Evolutionary conservation across 2,329 filamentous ascomycete genomes (phyloP).

Genomic region (Cladophialophora psammophila): DNA sequence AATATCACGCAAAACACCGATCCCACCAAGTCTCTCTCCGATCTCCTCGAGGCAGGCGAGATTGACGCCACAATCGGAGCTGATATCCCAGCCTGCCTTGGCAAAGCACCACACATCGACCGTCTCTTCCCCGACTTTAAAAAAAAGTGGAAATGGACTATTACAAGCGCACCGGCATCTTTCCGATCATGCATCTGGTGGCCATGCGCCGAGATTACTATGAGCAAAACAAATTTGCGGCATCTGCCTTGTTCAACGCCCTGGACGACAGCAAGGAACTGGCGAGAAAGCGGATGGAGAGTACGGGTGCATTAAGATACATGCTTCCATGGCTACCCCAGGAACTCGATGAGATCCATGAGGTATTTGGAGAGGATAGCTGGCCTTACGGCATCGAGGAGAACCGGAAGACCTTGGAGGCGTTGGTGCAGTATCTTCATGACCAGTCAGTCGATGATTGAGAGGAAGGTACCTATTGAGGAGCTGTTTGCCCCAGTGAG

Average conservation of each 20-base stretch:
- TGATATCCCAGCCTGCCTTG: conserved; percentile 45
- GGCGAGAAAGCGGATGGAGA: conserved; percentile 43
- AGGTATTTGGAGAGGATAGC: conserved; percentile 41
- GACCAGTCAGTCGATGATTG: conserved; percentile 16
- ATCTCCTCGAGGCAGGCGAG: conserved; percentile 47
- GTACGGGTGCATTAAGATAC: conserved; percentile 43
- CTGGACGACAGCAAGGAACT: conserved; percentile 47
- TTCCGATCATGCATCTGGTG: conserved; percentile 47
- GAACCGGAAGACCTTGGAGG: conserved; percentile 16
- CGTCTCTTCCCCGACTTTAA: conserved; percentile 49
- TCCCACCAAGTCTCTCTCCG: conserved; percentile 42
- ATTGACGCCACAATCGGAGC: conserved; percentile 50
- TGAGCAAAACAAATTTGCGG: conserved; percentile 44
- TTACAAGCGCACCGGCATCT: conserved; percentile 43
- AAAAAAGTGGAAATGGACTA: conserved; percentile 46
- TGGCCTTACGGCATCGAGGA: conserved; percentile 16
- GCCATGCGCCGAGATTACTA: conserved; percentile 41
- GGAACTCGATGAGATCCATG: conserved; percentile 47
- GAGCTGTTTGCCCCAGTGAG: conserved; percentile 19
- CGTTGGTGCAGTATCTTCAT: conserved; percentile 11
- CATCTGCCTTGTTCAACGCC: conserved; percentile 45
- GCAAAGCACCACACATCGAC: conserved; percentile 41
- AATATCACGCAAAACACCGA: conserved; percentile 17
- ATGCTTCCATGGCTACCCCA: conserved; percentile 49
- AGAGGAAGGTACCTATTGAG: conserved; percentile 14